Percentiles rank a stretch among this genome's conserved stretches.
Evolutionary conservation across 1,139 yeast species (phyloP).

Genomic region (Geotrichum histeridarum): DNA sequence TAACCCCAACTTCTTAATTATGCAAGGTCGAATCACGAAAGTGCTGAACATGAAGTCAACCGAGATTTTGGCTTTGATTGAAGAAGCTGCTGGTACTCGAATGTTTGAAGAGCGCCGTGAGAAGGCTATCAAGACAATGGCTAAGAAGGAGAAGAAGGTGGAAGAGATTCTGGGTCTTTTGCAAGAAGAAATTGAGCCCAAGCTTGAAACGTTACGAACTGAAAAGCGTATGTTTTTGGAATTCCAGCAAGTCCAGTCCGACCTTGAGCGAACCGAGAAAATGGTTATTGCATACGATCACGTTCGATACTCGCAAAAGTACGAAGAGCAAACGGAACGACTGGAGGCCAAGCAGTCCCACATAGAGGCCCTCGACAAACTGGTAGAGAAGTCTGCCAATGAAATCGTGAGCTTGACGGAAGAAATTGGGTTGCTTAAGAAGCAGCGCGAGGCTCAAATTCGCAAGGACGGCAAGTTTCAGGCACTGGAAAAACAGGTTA

Average conservation of each 20-base stretch:
- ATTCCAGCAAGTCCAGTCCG: conserved; percentile 77
- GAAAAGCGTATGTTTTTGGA: conserved; percentile 83
- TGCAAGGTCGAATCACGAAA: conserved; percentile 98
- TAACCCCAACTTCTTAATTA: conserved; percentile 91
- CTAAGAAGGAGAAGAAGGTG: conserved; percentile 80
- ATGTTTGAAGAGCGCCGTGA: conserved; percentile 92
- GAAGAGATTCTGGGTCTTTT: conserved; percentile 69
- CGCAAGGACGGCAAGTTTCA: conserved; percentile 62
- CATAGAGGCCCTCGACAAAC: conserved; percentile 38
- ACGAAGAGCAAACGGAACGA: conserved; percentile 28
- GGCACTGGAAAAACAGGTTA: conserved; percentile 56
- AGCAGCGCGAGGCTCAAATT: conserved; percentile 54
- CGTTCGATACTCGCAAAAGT: conserved; percentile 39
- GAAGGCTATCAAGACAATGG: conserved; percentile 86
- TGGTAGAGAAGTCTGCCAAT: conserved; percentile 44
- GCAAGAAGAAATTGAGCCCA: conserved; percentile 88
- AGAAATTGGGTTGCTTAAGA: conserved; percentile 55
- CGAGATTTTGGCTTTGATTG: conserved; percentile 84
- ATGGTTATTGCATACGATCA: conserved; percentile 78
- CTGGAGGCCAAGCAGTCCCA: conserved; percentile 40
- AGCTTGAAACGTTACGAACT: conserved; percentile 69
- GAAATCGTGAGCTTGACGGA: conserved; percentile 59
- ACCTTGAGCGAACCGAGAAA: conserved; percentile 67
- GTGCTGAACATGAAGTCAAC: conserved; percentile 93
- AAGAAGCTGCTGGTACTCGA: conserved; percentile 97